A percentile compares a stretch with the other conserved stretches of the same genome.
Evolutionary conservation across 1,284 basidiomycete genomes (phyloP).

Genomic region (Neotropicomus parvogracilis): DNA sequence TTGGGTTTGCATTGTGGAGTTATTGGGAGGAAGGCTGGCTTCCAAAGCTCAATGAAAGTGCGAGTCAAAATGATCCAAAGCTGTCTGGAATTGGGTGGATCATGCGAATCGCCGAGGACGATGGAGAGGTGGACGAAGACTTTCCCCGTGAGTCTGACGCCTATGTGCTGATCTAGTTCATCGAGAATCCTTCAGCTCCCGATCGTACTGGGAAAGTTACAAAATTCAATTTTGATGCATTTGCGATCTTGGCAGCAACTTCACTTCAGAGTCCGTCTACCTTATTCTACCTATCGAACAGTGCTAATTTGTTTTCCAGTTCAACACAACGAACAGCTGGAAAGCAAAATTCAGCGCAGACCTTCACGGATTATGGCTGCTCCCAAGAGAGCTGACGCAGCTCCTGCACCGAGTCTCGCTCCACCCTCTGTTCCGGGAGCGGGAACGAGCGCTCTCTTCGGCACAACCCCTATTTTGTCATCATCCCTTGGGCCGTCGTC

Average conservation of each 20-base stretch:
- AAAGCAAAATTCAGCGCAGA: conserved; percentile 72
- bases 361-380: conserved; percentile 66
- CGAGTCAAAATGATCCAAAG: conserved; percentile 56
- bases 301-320: conserved; percentile 43
- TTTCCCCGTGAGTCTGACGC: conserved; percentile 73
- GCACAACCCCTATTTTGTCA: conserved; percentile 50
- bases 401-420: conserved; percentile 24
- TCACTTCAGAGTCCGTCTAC: conserved; percentile 65
- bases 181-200: conserved; percentile 58
- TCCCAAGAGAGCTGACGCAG: conserved; percentile 51
- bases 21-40: conserved; percentile 88
- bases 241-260: conserved; percentile 79
- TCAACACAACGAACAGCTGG: conserved; percentile 77
- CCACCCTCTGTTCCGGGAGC: conserved; percentile 22
- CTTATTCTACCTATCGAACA: neutral
- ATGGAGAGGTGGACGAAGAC: conserved; percentile 98
- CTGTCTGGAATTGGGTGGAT: conserved; percentile 88
- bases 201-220: conserved; percentile 83
- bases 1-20: conserved; percentile 87
- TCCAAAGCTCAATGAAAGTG: conserved; percentile 69
- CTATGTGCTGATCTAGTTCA: conserved; percentile 1
- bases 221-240: conserved; percentile 90
- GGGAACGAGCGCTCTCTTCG: conserved; percentile 33
- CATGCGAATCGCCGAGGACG: conserved; percentile 93
- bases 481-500: conserved; percentile 64